Base-by-base conservation (phyloP, 148 eudicot genomes). In the Beta vulgaris region DNA sequence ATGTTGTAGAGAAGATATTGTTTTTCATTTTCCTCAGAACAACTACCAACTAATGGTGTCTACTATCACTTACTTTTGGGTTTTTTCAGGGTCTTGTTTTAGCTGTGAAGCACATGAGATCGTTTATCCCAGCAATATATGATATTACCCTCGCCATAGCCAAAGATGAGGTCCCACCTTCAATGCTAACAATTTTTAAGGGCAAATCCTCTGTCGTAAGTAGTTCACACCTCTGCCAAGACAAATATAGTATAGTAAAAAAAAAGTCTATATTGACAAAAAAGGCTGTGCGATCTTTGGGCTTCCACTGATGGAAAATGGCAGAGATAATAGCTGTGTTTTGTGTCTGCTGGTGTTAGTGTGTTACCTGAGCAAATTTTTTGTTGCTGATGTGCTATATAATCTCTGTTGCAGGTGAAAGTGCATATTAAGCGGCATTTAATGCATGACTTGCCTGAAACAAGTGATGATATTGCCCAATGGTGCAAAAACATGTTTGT, bases 401-500 rank as follows among this genome's bases (percentile, higher is more conserved):
- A 46, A 7, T 26, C 31, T 14, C 26, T 71, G n/a, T 44, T 68
- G 61, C 55, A 89, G 93, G 86, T 89, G 39, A 85, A 90, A 74
- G 87, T 90, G 81, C 83, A 84, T 42, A 62, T 90, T 51, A 86
- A 86, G 79, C 80, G 93, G 66, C 82, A 86, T 82, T 55, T 88
- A 54, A 88, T 90, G 83, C 63, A 78, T n/a, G 92, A 92, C 71
- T 73, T 90, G 83, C 97, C 97, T 2, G 86, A 86, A 69, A 82
- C 92, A 46, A 82, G 71, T 26, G 81, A 82, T 37, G 91, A 76
- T 48, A 86, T 92, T 78, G 78, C 89, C 51, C 89, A 90, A 53
- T 92, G 97, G 97, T 92, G 97, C 69, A 90, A 71, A 80, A 91
- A 92, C 78, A 62, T 81, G 57, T 92, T 90, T 78, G 86, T 88